Conservation (phyloP, 2,329 filamentous ascomycete species). For the Microsporum audouinii region DNA sequence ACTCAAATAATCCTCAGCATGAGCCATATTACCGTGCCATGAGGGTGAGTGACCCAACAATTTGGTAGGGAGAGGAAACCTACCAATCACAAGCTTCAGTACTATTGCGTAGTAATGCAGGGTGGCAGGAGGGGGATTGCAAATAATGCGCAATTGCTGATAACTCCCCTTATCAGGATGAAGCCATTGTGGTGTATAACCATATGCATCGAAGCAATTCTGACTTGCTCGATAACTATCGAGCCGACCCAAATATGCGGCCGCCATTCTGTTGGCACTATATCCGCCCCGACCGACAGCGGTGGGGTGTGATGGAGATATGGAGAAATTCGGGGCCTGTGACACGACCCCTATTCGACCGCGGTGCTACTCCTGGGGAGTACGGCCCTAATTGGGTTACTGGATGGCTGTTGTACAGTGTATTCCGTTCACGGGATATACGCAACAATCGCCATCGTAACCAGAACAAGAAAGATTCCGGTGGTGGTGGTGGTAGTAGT, state of each 20-base stretch:
- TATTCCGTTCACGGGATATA: conserved; percentile 37
- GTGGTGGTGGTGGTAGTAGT: conserved; percentile 6
- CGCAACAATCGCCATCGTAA: conserved; percentile 37
- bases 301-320: conserved; percentile 33
- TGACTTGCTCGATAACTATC: conserved; percentile 31
- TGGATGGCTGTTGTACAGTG: conserved; percentile 37
- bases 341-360: conserved; percentile 31
- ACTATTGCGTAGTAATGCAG: not conserved
- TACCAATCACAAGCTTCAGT: not conserved
- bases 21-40: conserved; percentile 36
- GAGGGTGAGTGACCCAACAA: conserved; percentile 27
- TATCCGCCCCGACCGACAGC: conserved; percentile 33
- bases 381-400: conserved; percentile 39
- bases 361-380: conserved; percentile 32
- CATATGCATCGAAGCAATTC: conserved; percentile 31
- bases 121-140: not conserved
- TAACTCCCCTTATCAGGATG: conserved; percentile 24
- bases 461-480: conserved; percentile 23
- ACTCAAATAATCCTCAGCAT: conserved; percentile 32
- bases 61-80: not conserved
- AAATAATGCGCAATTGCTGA: not conserved
- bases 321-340: conserved; percentile 31
- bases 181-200: conserved; percentile 36
- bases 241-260: conserved; percentile 26
- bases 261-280: conserved; percentile 39